Conservation (phyloP, 805 yeast species). For the Hermanozyma aechmeae region DNA sequence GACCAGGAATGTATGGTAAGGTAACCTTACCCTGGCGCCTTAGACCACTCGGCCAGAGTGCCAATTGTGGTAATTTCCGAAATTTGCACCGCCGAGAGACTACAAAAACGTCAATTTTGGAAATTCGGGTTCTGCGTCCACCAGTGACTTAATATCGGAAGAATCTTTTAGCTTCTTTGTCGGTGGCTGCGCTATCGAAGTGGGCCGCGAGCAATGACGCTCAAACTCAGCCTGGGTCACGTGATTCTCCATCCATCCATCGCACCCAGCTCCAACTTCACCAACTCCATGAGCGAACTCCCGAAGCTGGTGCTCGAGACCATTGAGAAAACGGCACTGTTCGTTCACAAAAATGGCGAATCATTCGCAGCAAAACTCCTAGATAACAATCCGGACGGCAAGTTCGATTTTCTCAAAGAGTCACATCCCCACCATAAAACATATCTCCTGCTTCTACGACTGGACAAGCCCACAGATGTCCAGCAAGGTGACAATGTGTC, state of each 20-base stretch:
- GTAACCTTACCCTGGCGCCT: constrained; percentile 18
- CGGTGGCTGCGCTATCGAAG: too few relatives aligned
- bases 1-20: constrained; percentile 17
- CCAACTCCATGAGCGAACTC: constrained; percentile 1
- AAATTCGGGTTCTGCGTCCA: neutral
- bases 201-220: too few relatives aligned
- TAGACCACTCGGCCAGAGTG: constrained; percentile 16
- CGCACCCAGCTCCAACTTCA: too few relatives aligned
- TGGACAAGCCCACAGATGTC: constrained; percentile 14
- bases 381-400: constrained; percentile 36
- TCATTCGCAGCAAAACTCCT: constrained; percentile 53
- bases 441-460: constrained; percentile 34
- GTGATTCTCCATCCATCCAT: too few relatives aligned
- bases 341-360: constrained; percentile 59
- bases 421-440: constrained; percentile 41
- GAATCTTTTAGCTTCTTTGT: neutral
- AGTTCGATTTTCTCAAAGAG: constrained; percentile 55
- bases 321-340: constrained; percentile 65
- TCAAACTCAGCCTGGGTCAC: too few relatives aligned
- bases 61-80: constrained; percentile 5
- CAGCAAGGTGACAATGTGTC: neutral
- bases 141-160: neutral
- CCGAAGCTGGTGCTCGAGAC: constrained; percentile 38
- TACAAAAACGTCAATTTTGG: neutral
- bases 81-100: neutral